Base-by-base conservation (phyloP, 495 filamentous ascomycete genomes). In the Immersiella caudata region DNA sequence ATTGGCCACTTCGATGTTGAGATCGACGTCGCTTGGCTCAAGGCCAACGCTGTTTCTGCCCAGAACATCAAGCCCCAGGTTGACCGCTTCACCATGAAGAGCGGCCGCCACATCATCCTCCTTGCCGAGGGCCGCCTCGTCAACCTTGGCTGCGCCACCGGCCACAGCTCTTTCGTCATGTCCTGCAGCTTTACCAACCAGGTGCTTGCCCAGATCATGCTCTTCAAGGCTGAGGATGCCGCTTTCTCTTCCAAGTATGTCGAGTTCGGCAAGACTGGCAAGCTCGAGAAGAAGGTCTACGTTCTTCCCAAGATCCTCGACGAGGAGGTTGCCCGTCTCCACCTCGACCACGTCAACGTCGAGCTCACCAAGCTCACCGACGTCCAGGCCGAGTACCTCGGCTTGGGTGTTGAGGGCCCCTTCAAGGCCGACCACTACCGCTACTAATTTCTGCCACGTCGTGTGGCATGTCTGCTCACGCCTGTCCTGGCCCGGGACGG, bases 181-280 rank as follows among this genome's bases (percentile, higher is more conserved):
- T 96, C 93, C 71, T 99, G 95, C 91, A 97, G 94, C 68, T 99
- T 99, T 91, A 97, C 94, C 85, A 99, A 99, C 89, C 95, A 99
- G 87, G 95, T 97, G 70, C 92, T 99, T 78, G 95, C 95, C 27
- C 95, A 99, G 85, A 99, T 99, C 82, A 91, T 97, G 85, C 86
- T 99, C 70, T 99, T 83, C 90, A 98, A 98, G 89, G 89, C 89
- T 73, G 86, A 90, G 78, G 94, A 99, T 74, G 86, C 84, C 75
- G 90, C 81, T 61, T 99, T 98, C 80, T 87, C 90, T 79, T 82
- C 89, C 79, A 97, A 97, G 86, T 97, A 98, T 82, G 85, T 91
- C 75, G 95, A 97, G 82, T 99, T 97, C 81, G 93, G 91, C 81
- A 91, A 93, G 86, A 86, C 87, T 61, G 84, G 83, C 73, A 95